Evolutionary conservation across 2,329 filamentous ascomycete species (phyloP), one percentile per base, ranked within the genome.

Genomic region (Shiraia sp.): DNA sequence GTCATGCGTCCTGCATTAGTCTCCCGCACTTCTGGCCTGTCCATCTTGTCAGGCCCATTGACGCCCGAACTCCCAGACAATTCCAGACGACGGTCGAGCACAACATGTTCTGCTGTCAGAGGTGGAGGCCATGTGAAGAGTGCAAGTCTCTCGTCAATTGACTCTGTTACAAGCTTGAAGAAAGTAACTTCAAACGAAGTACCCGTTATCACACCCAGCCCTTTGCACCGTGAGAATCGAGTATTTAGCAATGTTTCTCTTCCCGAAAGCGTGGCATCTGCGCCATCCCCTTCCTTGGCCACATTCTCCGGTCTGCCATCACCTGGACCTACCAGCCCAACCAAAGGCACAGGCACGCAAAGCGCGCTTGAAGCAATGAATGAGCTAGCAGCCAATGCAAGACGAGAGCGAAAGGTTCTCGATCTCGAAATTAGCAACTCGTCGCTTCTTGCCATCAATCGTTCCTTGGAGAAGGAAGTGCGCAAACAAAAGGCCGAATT

Each of bases 391-490:
- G 81, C 87, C n/a, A 93, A 90, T 64, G 93, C 93, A 10, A 82
- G 93, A 22, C 82, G 90, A 25, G 93, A 97, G 69, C 83, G 93
- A 47, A 99, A 97, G 73, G 91, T 99, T 1, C 81, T 97, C 54
- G 93, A 99, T 66, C 76, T 99, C 5, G 90, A 99, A 66, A 99
- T 99, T 51, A 96, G 88, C 40, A 99, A 99, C 62, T 93, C 90
- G 1, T 96, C 91, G 1, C 79, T 99, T 3, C 81, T 96, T 42
- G 93, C 93, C 28, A 97, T 99, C 72, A 99, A 99, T 65, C 81
- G 91, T 38, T 93, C 90, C 0, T 74, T 99, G 0, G 93, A 99
- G 71, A 82, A 90, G 16, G 90, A 97, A 65, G 79, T 99, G 58
- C 83, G 90, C 17, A 95, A 95, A 65, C 92, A 97, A 61, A 92